A percentile compares a stretch with the other conserved stretches of the same genome.
phyloP scores from a whole-genome alignment of 2,329 filamentous ascomycete species.

The Cryphonectria japonica region DNA sequence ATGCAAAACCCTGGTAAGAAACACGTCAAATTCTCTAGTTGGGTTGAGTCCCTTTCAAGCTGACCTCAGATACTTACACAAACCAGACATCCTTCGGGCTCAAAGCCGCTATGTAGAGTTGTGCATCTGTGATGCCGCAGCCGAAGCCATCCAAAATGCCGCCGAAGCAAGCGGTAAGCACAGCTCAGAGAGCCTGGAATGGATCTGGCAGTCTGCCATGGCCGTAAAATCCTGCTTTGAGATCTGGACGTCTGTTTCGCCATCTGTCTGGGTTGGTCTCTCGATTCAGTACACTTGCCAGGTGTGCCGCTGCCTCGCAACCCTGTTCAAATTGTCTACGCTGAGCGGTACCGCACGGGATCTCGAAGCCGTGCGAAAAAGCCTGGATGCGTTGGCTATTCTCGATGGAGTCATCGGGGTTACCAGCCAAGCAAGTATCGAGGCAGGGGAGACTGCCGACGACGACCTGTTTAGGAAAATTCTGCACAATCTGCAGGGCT shows the following conservation, averaged over 20 bases:
- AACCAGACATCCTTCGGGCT: neutral
- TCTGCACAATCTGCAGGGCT: neutral
- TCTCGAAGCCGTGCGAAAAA: neutral
- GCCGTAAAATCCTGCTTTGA: neutral
- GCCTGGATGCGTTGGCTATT: neutral
- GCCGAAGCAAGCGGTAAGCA: neutral
- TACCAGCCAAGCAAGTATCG: neutral
- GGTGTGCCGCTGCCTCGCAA: neutral
- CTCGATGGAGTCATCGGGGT: neutral
- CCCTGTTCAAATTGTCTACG: neutral
- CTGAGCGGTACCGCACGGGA: neutral
- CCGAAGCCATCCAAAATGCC: neutral
- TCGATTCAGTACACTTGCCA: neutral
- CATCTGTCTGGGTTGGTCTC: neutral
- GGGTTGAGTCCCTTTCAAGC: neutral
- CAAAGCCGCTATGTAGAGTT: neutral
- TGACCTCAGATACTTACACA: neutral
- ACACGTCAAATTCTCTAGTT: neutral
- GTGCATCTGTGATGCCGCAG: neutral
- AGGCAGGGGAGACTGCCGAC: neutral
- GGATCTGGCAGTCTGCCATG: neutral
- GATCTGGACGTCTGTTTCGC: neutral
- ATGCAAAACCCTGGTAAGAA: neutral
- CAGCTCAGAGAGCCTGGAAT: neutral
- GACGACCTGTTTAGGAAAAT: neutral